A percentile compares a stretch with the other conserved stretches of the same genome.
These are phyloP conservation scores for Rutstroemia sp. DNA, from an alignment of 2,329 filamentous ascomycete species.

Conservation along the genomic window DNA sequence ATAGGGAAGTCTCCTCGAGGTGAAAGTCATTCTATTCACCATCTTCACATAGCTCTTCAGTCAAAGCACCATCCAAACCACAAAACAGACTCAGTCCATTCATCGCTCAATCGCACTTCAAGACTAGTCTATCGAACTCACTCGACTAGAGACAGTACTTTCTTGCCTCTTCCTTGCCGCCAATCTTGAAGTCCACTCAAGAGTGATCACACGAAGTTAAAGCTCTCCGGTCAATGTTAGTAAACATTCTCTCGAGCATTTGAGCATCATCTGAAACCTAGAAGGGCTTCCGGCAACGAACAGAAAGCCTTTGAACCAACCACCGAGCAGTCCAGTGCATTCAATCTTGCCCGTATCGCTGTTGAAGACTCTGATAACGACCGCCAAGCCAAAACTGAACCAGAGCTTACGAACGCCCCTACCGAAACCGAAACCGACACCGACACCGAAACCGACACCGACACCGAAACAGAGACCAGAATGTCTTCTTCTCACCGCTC, in stretches of 20 bases:
- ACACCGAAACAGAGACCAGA: slow-evolving; percentile 22
- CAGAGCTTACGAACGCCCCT: slow-evolving; percentile 7
- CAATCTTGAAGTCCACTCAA: neutral
- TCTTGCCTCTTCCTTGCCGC: neutral
- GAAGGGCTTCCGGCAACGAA: slow-evolving; percentile 20
- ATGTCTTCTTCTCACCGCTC: slow-evolving; percentile 28
- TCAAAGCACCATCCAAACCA: neutral
- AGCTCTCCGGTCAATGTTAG: slow-evolving; percentile 23
- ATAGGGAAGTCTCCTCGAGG: neutral
- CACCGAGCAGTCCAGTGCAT: slow-evolving; percentile 11
- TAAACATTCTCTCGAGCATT: neutral
- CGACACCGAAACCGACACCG: slow-evolving; percentile 18
- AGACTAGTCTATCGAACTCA: neutral
- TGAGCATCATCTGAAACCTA: slow-evolving; percentile 12
- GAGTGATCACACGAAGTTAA: neutral
- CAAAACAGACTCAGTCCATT: neutral
- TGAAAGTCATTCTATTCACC: neutral
- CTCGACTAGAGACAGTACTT: neutral
- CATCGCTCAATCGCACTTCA: neutral
- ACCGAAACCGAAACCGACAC: slow-evolving; percentile 20
- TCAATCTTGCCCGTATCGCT: slow-evolving; percentile 18
- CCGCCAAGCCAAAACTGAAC: slow-evolving; percentile 11
- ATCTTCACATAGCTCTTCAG: neutral
- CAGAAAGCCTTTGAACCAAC: slow-evolving; percentile 12
- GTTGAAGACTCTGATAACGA: slow-evolving; percentile 22